These are phyloP conservation scores for Fusarium albosuccineum DNA, from an alignment of 2,329 filamentous ascomycete genomes.

Conservation along the genomic window DNA sequence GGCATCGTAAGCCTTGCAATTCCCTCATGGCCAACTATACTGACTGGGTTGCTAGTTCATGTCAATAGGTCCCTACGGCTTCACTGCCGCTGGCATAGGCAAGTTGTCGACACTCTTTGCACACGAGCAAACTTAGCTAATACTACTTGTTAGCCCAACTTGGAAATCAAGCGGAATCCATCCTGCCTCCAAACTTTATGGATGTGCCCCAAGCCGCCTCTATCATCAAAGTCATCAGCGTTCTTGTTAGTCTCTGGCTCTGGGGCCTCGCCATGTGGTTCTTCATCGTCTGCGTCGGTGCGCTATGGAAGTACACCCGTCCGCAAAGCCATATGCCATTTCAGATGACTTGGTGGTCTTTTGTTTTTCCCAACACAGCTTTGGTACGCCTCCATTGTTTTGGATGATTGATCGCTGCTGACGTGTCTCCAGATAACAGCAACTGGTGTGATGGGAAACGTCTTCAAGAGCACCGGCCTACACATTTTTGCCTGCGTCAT, in stretches of 20 bases:
- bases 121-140: slow-evolving; percentile 12
- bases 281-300: slow-evolving; percentile 83
- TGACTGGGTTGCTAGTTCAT: slow-evolving; percentile 69
- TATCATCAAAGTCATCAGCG: slow-evolving; percentile 61
- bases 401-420: not conserved
- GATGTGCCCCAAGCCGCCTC: slow-evolving; percentile 57
- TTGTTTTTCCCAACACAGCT: slow-evolving; percentile 85
- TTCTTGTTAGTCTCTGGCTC: slow-evolving; percentile 81
- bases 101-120: not conserved
- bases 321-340: slow-evolving; percentile 74
- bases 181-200: slow-evolving; percentile 60
- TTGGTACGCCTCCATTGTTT: slow-evolving; percentile 55
- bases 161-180: slow-evolving; percentile 56
- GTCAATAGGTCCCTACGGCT: slow-evolving; percentile 80
- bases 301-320: slow-evolving; percentile 76
- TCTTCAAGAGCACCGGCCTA: slow-evolving; percentile 71
- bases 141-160: slow-evolving; percentile 53
- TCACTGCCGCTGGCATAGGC: slow-evolving; percentile 62
- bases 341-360: slow-evolving; percentile 88
- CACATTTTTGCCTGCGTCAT: slow-evolving; percentile 77
- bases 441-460: slow-evolving; percentile 77
- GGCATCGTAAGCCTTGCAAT: slow-evolving; percentile 67
- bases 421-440: slow-evolving; percentile 66
- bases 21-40: not conserved
- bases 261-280: slow-evolving; percentile 90